Evolutionary conservation across 2,329 filamentous ascomycete genomes (phyloP), one percentile per base, ranked within the genome.

Genomic region (Pseudocercospora eumusae): DNA sequence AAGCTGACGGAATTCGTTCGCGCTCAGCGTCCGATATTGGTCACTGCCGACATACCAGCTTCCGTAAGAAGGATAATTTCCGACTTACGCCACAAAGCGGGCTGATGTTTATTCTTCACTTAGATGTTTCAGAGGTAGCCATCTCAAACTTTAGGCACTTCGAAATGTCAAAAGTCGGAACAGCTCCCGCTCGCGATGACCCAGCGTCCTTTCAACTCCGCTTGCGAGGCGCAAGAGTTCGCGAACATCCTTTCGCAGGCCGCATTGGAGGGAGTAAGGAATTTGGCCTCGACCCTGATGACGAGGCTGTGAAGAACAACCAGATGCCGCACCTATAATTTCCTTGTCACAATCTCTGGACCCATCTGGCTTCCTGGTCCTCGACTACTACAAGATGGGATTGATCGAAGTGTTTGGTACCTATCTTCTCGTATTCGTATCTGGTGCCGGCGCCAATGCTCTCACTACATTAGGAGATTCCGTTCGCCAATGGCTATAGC

Each of bases 231-330:
- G 31, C 36, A 13, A 56, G 25, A 9, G 31, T 44, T 11, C 31
- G 36, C 20, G 60, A 64, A 52, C 27, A 57, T 11, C 59, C 62
- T 25, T 69, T 76, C 63, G 74, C 70, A 13, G 74, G 74, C 4
- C 72, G 74, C 23, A 72, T 76, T 28, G 74, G 74, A 25, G 74
- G 73, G 9, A 75, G 75, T 44, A 71, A 74, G 56, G 70, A 72
- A 49, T 75, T 75, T 56, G 72, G 68, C 15, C 36, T 44, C 10
- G 53, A 56, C 2, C 45, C 69, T 3, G 58, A 64, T 10, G 66
- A 66, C n/a, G 64, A 68, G 6, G 64, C 56, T 42, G 44, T 61
- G 31, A 18, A 44, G 25, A 15, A 23, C 53, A 56, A n/a, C 53
- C 53, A n/a, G 53, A 56, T 44, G 53, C 53, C 9, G 53, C 53